phyloP scores from a whole-genome alignment of 1,284 basidiomycete genomes.

The Papiliotrema flavescens region DNA sequence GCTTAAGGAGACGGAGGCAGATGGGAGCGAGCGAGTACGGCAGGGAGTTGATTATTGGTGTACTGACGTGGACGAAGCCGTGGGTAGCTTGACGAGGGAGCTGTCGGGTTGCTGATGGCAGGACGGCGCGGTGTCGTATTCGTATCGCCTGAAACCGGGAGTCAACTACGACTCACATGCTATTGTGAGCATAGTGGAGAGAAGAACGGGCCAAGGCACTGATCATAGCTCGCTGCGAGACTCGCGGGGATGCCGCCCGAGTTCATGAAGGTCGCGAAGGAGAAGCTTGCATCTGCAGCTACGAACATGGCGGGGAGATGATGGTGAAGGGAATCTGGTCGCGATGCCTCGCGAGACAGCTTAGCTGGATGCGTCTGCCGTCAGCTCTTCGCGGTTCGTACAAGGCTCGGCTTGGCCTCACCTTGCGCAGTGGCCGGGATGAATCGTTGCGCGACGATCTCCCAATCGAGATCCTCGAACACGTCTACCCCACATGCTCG shows the following conservation, averaged over 20 bases:
- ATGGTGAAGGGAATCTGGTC: not conserved
- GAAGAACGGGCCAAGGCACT: not conserved
- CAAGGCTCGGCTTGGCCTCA: no score
- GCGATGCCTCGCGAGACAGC: not conserved
- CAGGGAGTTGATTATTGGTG: slow-evolving; percentile 75
- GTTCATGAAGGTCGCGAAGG: slow-evolving; percentile 1
- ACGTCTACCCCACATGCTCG: no score
- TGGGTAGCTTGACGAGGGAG: slow-evolving; percentile 43
- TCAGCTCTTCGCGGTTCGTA: no score
- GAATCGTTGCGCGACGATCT: no score
- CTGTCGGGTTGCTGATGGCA: slow-evolving; percentile 7
- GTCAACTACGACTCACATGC: slow-evolving; percentile 91
- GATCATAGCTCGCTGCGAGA: slow-evolving; percentile 2
- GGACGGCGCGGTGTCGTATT: slow-evolving; percentile 75
- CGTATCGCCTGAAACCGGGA: slow-evolving; percentile 73
- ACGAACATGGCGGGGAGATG: not conserved
- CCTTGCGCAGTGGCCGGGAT: no score
- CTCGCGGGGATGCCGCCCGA: slow-evolving; percentile 5
- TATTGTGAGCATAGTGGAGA: slow-evolving; percentile 52
- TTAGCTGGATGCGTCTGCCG: not conserved
- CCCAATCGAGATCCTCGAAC: not conserved
- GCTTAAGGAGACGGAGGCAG: slow-evolving; percentile 47
- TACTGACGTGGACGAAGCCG: slow-evolving; percentile 77
- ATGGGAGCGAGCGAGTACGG: slow-evolving; percentile 18
- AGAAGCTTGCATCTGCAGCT: not conserved